Evolutionary conservation across 176 grass and related monocot genomes (phyloP).

Genomic region (Cenchrus fungigraminus): DNA sequence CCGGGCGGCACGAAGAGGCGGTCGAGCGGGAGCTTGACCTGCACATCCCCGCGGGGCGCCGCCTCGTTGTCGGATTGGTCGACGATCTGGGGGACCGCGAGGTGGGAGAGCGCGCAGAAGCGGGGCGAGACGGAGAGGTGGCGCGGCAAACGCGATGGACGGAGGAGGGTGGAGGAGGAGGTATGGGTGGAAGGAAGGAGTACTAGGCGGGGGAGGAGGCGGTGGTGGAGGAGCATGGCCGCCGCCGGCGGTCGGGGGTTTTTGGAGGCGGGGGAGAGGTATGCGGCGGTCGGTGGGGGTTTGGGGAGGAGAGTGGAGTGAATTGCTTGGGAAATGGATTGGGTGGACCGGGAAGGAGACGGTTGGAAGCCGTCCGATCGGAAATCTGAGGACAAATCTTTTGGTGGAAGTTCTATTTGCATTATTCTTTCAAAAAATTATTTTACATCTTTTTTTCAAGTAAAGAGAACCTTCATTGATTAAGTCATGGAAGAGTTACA

Average conservation of each 20-base stretch:
- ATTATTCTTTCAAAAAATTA: too few relatives aligned
- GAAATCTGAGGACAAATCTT: neutral
- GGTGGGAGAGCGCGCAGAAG: conserved; percentile 42
- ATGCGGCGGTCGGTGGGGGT: neutral
- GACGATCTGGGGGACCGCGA: conserved; percentile 40
- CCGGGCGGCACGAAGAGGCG: conserved; percentile 87
- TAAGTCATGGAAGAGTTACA: too few relatives aligned
- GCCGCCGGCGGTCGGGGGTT: conserved; percentile 16
- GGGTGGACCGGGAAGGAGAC: conserved; percentile 32
- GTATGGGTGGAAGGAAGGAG: conserved; percentile 9
- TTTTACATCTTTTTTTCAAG: too few relatives aligned
- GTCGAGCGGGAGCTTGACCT: conserved; percentile 61
- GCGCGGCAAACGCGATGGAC: conserved; percentile 13
- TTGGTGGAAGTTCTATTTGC: too few relatives aligned
- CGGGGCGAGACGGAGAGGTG: conserved; percentile 27
- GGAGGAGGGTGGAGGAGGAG: neutral
- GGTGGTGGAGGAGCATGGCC: conserved; percentile 75
- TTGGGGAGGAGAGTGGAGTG: conserved; percentile 16
- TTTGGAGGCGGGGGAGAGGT: conserved; percentile 21
- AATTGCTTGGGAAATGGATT: conserved; percentile 34
- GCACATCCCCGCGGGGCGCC: conserved; percentile 31
- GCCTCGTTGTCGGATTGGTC: conserved; percentile 41
- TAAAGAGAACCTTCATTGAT: too few relatives aligned
- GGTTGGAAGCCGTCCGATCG: conserved; percentile 33
- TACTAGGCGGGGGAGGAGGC: conserved; percentile 63